Base-by-base conservation (phyloP, 2,329 filamentous ascomycete species). In the Didymella glomerata region DNA sequence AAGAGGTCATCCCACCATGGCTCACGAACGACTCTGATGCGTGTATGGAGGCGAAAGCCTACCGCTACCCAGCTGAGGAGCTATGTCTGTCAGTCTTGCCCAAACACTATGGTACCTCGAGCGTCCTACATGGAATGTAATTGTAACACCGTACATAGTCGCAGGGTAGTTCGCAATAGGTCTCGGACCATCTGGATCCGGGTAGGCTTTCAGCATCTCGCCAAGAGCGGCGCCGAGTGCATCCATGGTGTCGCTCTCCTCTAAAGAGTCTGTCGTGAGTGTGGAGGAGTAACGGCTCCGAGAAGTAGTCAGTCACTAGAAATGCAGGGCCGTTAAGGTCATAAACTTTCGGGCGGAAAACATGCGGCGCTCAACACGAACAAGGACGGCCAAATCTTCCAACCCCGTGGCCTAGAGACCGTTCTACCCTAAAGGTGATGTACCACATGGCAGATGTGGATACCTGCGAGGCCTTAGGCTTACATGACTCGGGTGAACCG, bases 1-100 rank as follows among this genome's bases (percentile, higher is more conserved):
- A 75, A 66, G n/a, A 70, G 49, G 47, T 77, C 75, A 52, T 77
- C 74, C 66, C 71, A 71, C n/a, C 75, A 70, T 5, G 69, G 68
- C 25, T 74, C 66, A 28, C 68, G 67, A 16, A 73, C 60, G 3
- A 73, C 51, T 18, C 55, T 60, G 14, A 71, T 52, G n/a, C 71
- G 65, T 46, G 67, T 71, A 42, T 73, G 66, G 14, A 75, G 58
- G 42, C 72, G 70, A 46, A 69, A 63, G 25, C 55, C 45, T 16
- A 74, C 69, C 18, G 70, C 68, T 18, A 62, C 2, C 70, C 68
- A 73, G 28, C 65, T 61, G 9, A 75, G 20, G 3, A 73, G 34
- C 72, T 74, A 25, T 24, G 30, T 4, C 24, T 34, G 50, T 68
- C 11, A 67, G 51, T 45, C 16, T 34, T 11, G 27, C 20, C 2